Base-by-base conservation (phyloP, 768 basidiomycete species). In the Macrocybe gigantea region DNA sequence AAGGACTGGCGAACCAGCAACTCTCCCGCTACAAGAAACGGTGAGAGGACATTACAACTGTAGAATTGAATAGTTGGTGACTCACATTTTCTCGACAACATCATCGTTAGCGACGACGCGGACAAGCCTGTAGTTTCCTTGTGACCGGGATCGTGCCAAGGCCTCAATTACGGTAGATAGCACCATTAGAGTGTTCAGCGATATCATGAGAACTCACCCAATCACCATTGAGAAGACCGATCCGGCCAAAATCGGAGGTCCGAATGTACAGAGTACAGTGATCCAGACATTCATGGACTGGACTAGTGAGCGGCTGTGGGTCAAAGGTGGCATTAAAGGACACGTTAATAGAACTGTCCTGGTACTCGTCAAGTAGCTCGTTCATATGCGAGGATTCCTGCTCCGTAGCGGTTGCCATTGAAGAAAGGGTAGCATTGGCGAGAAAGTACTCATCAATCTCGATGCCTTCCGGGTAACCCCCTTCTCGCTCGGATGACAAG, bases 361-460 rank as follows among this genome's bases (percentile, higher is more conserved):
- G 22, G 4, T 22, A 4, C 4, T 22, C 22, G 22, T 22, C 22
- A 22, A 22, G 4, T 22, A 22, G 22, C 22, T 22, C 22, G 22
- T 22, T 22, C 22, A 22, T 22, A 22, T 22, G 22, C 22, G 22
- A 22, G 22, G 22, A 22, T 4, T 39, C 49, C 45, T 42, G 38
- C 33, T 46, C 45, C 48, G 48, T 43, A 48, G 54, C 31, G 60
- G 54, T 37, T 45, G 49, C 40, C 54, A 55, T 50, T 49, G 46
- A 55, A 60, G 54, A 55, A 38, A 64, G 54, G 11, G 76, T 51
- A 11, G 79, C 56, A 32, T 69, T 75, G 6, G 79, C 82, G 15
- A 90, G 71, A 62, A 91, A 91, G 12, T 65, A 74, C 57, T 89
- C 83, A 55, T 77, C 78, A 45, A 91, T 91, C 62, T 89, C 88